Base-by-base conservation (phyloP, 2,329 filamentous ascomycete species). In the Albifimbria verrucaria region DNA sequence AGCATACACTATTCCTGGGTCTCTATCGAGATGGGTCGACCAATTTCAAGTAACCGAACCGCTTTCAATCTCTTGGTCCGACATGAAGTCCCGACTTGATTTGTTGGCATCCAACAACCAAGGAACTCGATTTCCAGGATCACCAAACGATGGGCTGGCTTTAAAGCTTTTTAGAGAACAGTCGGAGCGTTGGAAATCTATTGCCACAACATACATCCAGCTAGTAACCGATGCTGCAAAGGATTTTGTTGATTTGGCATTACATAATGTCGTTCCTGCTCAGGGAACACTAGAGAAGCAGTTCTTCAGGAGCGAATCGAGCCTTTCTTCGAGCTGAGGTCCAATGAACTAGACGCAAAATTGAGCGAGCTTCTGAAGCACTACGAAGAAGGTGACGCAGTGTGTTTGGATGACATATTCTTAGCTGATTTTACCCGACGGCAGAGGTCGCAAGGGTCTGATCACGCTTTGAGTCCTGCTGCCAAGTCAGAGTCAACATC, bases 81-180 rank as follows among this genome's bases (percentile, higher is more conserved):
- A 61, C 0, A 55, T 74, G 6, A 53, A 54, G 1, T 18, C 24
- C 0, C 57, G 72, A 7, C 57, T 77, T 0, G 61, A 72, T 54
- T 50, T 41, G 2, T 55, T 68, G 7, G 72, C 69, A 2, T 65
- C 68, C 0, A 56, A 53, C 0, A 74, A 75, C 28, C 73, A 72
- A 51, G 75, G 74, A 1, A 64, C 53, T 1, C 72, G 76, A 46
- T 70, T 77, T 20, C 71, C 73, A 0, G 73, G 73, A 0, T 64
- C 64, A 0, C 60, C 67, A 0, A 77, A 72, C 39, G 61, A 61
- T 15, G 63, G 69, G 0, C 61, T 77, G 4, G 69, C 63, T 0
- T 59, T 73, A 3, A 62, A 70, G 26, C 57, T 78, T 1, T 78
- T 79, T 57, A 66, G 67, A 23, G 59, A 62, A 7, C 71, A 77